Evolutionary conservation across 2,329 filamentous ascomycete species (phyloP).

Genomic region (Sporothrix curviconia): DNA sequence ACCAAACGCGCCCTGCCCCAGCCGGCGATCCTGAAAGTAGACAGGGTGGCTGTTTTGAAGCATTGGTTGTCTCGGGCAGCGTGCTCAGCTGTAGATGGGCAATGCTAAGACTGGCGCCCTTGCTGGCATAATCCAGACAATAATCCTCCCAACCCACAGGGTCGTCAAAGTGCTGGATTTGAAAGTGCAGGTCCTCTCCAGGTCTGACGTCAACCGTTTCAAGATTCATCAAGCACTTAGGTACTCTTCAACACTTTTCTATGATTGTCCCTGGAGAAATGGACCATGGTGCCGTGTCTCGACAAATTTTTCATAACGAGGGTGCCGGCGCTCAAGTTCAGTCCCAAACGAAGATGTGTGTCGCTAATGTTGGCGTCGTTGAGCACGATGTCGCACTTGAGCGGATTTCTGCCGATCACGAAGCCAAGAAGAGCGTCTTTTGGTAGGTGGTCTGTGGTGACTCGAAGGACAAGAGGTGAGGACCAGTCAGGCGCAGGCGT

Average conservation of each 20-base stretch:
- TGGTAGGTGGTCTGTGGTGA: slow-evolving; percentile 3
- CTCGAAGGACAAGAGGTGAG: neutral
- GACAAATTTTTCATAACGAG: neutral
- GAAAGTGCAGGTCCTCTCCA: too few relatives aligned
- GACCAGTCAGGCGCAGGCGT: neutral
- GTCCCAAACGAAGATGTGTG: neutral
- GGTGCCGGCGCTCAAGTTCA: neutral
- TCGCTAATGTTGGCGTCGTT: neutral
- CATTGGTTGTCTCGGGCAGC: neutral
- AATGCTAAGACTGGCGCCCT: neutral
- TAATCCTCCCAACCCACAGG: too few relatives aligned
- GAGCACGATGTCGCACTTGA: slow-evolving; percentile 7
- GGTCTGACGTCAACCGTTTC: too few relatives aligned
- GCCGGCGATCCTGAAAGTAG: slow-evolving; percentile 1
- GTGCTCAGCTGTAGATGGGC: neutral
- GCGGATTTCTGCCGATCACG: slow-evolving; percentile 3
- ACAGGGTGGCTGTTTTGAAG: neutral
- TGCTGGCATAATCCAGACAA: neutral
- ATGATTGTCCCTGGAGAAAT: too few relatives aligned
- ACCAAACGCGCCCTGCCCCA: slow-evolving; percentile 6
- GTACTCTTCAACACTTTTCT: too few relatives aligned
- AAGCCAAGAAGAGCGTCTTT: slow-evolving; percentile 4
- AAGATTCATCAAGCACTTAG: too few relatives aligned
- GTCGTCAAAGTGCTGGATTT: too few relatives aligned
- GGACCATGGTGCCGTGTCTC: neutral